Base-by-base conservation (phyloP, 192 early-diverging fungal species). In the Polychytrium aggregatum region DNA sequence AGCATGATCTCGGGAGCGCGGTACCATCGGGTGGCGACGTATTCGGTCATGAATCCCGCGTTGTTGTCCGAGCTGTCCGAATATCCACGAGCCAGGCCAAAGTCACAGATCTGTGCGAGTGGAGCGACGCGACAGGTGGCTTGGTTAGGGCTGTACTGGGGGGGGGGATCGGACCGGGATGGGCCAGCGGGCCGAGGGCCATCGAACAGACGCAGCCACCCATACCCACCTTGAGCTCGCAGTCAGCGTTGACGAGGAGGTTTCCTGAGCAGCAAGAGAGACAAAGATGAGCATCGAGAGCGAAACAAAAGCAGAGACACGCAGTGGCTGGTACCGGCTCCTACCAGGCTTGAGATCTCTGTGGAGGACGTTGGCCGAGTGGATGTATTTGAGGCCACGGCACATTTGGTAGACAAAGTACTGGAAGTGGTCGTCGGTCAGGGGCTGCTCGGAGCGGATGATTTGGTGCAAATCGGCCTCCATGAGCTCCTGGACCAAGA, bases 21-120 rank as follows among this genome's bases (percentile, higher is more conserved):
- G 68, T 97, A 99, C 92, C 92, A 99, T 55, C 96, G 70, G n/a
- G 96, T 99, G 34, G 96, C 96, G 25, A 99, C 96, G 52, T 99
- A 99, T 65, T 99, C 96, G 17, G 96, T 99, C 90, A 98, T 88
- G 56, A 93, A 97, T 1, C 89, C 90, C 31, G 84, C 84, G 50
- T 81, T 84, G 50, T 78, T 79, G 41, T 90, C 86, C 42, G 72
- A 69, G 29, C 82, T 83, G 37, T 85, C 82, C 48, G 89, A 83
- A 41, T 89, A 80, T 11, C 83, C 87, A 48, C 97, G 82, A 3
- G 97, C 97, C 28, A 99, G 68, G 21, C 97, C 97, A 82, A 99
- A 92, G 64, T 99, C 97, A 62, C 94, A 97, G 49, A 99, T 88
- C 85, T 95, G 44, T 1, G 7, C 9, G 9, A 36, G 22, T 18